Percentiles rank a stretch among this genome's conserved stretches.
phyloP scores from a whole-genome alignment of 2,329 filamentous ascomycete genomes.

The Aspergillus pseudonomiae region DNA sequence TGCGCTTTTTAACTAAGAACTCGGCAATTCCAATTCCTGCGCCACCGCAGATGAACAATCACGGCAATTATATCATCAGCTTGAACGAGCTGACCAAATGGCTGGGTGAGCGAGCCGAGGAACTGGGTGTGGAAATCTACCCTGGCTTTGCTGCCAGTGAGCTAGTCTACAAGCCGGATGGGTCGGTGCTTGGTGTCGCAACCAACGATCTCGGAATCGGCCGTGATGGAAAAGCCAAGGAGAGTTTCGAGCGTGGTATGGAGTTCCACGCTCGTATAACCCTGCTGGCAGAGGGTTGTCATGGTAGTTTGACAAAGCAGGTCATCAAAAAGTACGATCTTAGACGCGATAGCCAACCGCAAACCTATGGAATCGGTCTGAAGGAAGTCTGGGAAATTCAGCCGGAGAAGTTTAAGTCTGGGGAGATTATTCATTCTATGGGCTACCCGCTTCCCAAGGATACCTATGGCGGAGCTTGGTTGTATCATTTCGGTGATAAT shows the following conservation, averaged over 20 bases:
- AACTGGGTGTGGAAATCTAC: conserved; percentile 93
- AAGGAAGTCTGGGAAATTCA: conserved; percentile 98
- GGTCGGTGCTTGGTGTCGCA: conserved; percentile 88
- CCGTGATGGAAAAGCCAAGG: conserved; percentile 80
- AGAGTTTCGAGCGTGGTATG: conserved; percentile 94
- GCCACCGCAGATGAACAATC: conserved; percentile 96
- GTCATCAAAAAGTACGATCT: conserved; percentile 93
- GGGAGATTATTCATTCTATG: conserved; percentile 84
- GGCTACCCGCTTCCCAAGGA: conserved; percentile 86
- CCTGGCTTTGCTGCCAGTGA: conserved; percentile 94
- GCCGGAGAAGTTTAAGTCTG: conserved; percentile 87
- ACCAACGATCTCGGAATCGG: conserved; percentile 92
- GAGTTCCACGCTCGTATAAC: conserved; percentile 94
- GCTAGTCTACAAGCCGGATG: conserved; percentile 82
- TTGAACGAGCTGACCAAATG: conserved; percentile 94
- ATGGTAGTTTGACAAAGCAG: conserved; percentile 93
- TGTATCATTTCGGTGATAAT: conserved; percentile 99
- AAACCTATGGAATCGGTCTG: conserved; percentile 91
- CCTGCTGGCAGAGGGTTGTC: conserved; percentile 90
- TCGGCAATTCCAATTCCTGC: conserved; percentile 77
- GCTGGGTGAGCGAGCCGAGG: conserved; percentile 95
- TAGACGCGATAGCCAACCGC: conserved; percentile 82
- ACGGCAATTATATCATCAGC: conserved; percentile 96
- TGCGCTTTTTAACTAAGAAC: conserved; percentile 90
- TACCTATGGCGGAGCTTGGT: conserved; percentile 96